Conservation (phyloP, 805 yeast species). For the Candida sphagnicola region DNA sequence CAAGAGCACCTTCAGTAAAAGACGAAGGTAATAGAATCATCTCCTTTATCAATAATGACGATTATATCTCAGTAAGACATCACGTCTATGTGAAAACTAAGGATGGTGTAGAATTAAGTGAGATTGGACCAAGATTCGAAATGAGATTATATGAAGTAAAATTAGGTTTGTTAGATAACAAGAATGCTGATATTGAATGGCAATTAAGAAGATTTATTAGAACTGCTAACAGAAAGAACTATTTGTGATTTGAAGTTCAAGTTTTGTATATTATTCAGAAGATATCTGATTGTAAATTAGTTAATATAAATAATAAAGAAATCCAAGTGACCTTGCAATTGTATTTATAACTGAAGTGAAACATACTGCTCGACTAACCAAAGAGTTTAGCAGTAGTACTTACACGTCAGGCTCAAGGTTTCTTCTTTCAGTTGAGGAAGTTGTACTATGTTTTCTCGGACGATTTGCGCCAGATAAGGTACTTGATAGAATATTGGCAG, state of each 20-base stretch:
- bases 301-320: neutral
- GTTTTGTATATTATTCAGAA: neutral
- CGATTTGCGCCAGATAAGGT: neutral
- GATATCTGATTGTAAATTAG: neutral
- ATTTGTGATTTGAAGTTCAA: constrained; percentile 35
- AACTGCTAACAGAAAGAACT: constrained; percentile 93
- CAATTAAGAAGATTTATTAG: constrained; percentile 87
- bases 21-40: constrained; percentile 82
- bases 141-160: constrained; percentile 88
- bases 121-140: constrained; percentile 98
- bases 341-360: neutral
- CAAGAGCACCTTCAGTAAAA: constrained; percentile 74
- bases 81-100: constrained; percentile 89
- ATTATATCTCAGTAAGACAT: constrained; percentile 90
- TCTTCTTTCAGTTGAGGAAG: neutral
- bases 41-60: constrained; percentile 86
- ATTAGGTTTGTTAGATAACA: constrained; percentile 88
- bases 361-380: too few relatives aligned
- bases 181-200: constrained; percentile 99
- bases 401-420: neutral
- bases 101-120: constrained; percentile 88
- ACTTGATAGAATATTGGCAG: neutral
- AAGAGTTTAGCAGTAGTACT: neutral
- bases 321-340: neutral
- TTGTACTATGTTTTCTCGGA: neutral